Percentiles rank a stretch among this genome's conserved stretches.
Evolutionary conservation across 495 filamentous ascomycete species (phyloP).

Genomic region (Letharia lupina): DNA sequence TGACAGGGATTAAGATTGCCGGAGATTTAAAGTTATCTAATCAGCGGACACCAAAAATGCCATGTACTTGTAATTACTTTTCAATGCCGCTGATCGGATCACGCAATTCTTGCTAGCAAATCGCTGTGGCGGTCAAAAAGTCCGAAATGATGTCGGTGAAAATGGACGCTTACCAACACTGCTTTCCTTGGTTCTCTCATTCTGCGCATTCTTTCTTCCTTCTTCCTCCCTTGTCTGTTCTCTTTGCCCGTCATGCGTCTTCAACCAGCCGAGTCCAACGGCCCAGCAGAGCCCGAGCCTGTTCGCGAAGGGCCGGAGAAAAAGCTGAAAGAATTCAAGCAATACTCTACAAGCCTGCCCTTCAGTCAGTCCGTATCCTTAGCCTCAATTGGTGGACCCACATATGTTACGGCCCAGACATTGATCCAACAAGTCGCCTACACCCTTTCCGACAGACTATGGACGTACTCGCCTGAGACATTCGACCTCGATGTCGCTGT

Average conservation of each 20-base stretch:
- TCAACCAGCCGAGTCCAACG: conserved; percentile 25
- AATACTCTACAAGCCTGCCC: conserved; percentile 48
- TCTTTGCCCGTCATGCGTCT: conserved; percentile 20
- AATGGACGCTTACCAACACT: conserved; percentile 15
- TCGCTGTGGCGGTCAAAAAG: background rate
- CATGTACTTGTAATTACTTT: background rate
- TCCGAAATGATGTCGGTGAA: background rate
- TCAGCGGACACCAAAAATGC: background rate
- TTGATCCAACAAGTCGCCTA: conserved; percentile 95
- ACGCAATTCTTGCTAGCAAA: background rate
- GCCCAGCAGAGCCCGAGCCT: conserved; percentile 22
- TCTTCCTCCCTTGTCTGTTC: background rate
- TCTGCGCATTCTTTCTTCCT: background rate
- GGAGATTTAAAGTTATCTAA: background rate
- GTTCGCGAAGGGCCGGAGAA: conserved; percentile 19
- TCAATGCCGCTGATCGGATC: background rate
- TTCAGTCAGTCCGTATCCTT: conserved; percentile 50
- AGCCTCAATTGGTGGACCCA: conserved; percentile 71
- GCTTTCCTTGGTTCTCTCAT: background rate
- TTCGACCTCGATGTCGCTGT: conserved; percentile 82
- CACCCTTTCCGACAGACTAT: conserved; percentile 87
- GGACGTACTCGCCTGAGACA: conserved; percentile 87
- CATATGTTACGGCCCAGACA: conserved; percentile 83
- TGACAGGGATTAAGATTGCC: too few relatives aligned
- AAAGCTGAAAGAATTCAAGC: conserved; percentile 23